phyloP scores from a whole-genome alignment of 495 filamentous ascomycete genomes.

The Daldinia concentrica region DNA sequence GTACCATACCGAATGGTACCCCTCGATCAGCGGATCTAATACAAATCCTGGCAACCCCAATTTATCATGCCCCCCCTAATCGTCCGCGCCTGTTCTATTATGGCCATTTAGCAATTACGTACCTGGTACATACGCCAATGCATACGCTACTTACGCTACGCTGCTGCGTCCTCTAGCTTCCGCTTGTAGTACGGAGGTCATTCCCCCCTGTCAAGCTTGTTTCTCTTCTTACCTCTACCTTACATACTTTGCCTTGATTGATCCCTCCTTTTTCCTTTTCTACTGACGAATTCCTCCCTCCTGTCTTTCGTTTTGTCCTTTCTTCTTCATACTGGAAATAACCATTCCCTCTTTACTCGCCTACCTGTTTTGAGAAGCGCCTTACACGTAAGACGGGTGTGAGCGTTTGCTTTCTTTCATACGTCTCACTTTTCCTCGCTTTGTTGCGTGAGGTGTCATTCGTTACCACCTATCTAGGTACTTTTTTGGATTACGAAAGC shows the following conservation, averaged over 20 bases:
- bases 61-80: constrained; percentile 35
- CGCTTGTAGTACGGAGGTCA: constrained; percentile 39
- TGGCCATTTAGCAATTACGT: constrained; percentile 34
- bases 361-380: constrained; percentile 18
- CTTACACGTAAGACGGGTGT: constrained; percentile 33
- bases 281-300: constrained; percentile 36
- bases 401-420: constrained; percentile 27
- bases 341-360: constrained; percentile 33
- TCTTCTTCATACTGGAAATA: constrained; percentile 30
- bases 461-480: constrained; percentile 25
- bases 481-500: constrained; percentile 25
- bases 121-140: constrained; percentile 19
- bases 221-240: constrained; percentile 29
- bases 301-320: constrained; percentile 38
- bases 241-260: constrained; percentile 24
- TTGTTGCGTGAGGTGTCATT: constrained; percentile 36
- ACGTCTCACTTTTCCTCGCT: constrained; percentile 26
- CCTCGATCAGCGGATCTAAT: constrained; percentile 41
- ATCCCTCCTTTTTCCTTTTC: constrained; percentile 36
- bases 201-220: constrained; percentile 39
- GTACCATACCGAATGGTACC: constrained; percentile 32
- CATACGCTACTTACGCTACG: constrained; percentile 14
- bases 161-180: constrained; percentile 29
- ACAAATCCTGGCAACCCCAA: constrained; percentile 38
- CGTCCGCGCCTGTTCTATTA: constrained; percentile 31